These are phyloP conservation scores for Pichia nanzhaoensis DNA, from an alignment of 805 yeast genomes.

Conservation along the genomic window DNA sequence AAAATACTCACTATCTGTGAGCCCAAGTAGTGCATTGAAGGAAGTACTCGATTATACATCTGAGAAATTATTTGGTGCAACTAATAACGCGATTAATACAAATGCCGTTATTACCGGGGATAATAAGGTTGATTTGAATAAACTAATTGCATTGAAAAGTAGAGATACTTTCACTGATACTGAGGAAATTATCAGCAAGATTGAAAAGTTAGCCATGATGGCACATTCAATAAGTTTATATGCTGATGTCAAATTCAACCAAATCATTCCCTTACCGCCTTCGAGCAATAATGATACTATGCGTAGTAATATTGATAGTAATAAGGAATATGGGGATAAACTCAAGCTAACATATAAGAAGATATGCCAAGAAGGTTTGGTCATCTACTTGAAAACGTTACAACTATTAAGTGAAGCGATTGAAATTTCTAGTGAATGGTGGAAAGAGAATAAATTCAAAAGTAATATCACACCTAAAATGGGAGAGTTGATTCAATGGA, in stretches of 20 bases:
- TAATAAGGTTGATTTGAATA: neutral
- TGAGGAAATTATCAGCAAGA: conserved; percentile 34
- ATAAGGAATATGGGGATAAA: conserved; percentile 20
- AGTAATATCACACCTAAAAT: conserved; percentile 37
- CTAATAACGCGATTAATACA: neutral
- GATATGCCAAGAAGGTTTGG: conserved; percentile 80
- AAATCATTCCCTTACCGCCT: conserved; percentile 71
- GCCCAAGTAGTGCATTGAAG: conserved; percentile 83
- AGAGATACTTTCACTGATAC: neutral
- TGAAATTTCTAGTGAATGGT: conserved; percentile 84
- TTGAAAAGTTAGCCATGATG: conserved; percentile 79
- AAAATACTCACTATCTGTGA: conserved; percentile 20
- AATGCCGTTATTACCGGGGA: neutral
- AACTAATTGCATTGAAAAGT: neutral
- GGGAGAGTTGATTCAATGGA: conserved; percentile 63
- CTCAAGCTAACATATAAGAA: conserved; percentile 39
- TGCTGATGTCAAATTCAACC: conserved; percentile 87
- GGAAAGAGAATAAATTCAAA: conserved; percentile 47
- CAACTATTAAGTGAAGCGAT: conserved; percentile 80
- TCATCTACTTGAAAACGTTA: conserved; percentile 75
- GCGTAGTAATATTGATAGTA: conserved; percentile 29
- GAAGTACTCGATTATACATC: conserved; percentile 86
- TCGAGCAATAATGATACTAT: conserved; percentile 24
- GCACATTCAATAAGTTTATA: conserved; percentile 82
- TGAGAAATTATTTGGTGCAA: conserved; percentile 68